Base-by-base conservation (phyloP, 1,284 basidiomycete genomes). In the Naganishia cerealis region DNA sequence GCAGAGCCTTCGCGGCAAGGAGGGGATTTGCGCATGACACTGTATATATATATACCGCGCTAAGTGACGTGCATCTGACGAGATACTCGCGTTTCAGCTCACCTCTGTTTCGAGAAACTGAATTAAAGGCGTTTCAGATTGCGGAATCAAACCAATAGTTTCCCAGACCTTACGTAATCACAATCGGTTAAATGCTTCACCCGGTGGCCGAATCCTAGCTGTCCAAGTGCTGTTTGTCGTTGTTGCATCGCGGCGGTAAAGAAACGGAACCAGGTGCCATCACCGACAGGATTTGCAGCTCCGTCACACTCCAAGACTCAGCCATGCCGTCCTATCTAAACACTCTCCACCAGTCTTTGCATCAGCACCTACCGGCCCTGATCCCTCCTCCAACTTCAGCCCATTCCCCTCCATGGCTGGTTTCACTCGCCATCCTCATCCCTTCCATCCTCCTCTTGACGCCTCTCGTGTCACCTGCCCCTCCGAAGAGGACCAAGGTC, bases 401-500 rank as follows among this genome's bases (percentile, higher is more conserved):
- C 36, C 24, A 54, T 13, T 18, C 61, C 21, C 48, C 61, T 24
- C 46, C 46, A 50, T 63, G 50, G 50, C 38, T 63, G 24, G 9
- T 52, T 24, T 24, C 61, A 10, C 61, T 63, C 24, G 61, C 61
- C 18, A 21, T 53, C 10, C 48, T 62, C 36, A 38, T 62, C n/a
- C 59, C 59, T 18, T 53, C 59, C 0, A 29, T 63, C 18, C 61
- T 68, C 13, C 61, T 68, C 12, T 18, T 58, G 3, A 63, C 54
- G 13, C 61, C 67, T n/a, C 56, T 61, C 40, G n/a, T 67, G 18
- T 40, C 57, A 1, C 50, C 57, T 26, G 40, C 52, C 4, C 57
- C 66, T 24, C 76, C 76, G 0, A 72, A 71, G 3, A 72, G 81
- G 18, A 78, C 77, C 48, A 71, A 70, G 38, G 61, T 77, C 62